Base-by-base conservation (phyloP, 2,329 filamentous ascomycete species). In the Colletotrichum sp. region DNA sequence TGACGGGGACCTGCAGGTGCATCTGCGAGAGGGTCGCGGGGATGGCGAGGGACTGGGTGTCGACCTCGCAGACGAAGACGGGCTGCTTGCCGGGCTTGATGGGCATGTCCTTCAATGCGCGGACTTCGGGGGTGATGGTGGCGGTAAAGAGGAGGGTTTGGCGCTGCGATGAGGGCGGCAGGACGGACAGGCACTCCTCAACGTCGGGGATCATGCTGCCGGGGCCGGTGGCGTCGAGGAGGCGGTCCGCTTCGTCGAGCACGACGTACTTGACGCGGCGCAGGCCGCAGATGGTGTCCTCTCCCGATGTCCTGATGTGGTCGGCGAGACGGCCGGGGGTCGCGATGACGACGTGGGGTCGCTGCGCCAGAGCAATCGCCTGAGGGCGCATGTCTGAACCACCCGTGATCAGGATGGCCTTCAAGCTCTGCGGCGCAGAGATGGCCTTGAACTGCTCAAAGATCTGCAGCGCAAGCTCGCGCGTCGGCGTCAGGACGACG, bases 121-220 rank as follows among this genome's bases (percentile, higher is more conserved):
- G 92, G 6, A 99, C 96, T 86, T 98, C 96, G 4, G 95, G 93
- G 0, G 97, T 98, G 58, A 99, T 93, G 2, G 97, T 99, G 18
- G 97, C 97, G 10, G 97, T 99, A 86, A 99, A 99, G 4, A 99
- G 91, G 18, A 98, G 91, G 0, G 96, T 99, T 84, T 99, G 96
- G n/a, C 97, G 91, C 81, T 95, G 89, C 2, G 90, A 86, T 6
- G 95, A 91, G 1, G 94, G 92, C 1, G 97, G 97, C 1, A 99
- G 89, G 3, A 93, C 93, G 3, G 92, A 93, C 6, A 99, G 89
- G 81, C 96, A 98, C 76, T 95, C 95, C 82, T 97, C 95, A 2
- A 99, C 92, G 81, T 98, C 97, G 6, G 95, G 94, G n/a, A 98
- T 89, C 96, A 98, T 98, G 85, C 93, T 96, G 30, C 96, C 96